Evolutionary conservation across 2,329 filamentous ascomycete species (phyloP), one percentile per base, ranked within the genome.

Genomic region (Coleophoma crateriformis): DNA sequence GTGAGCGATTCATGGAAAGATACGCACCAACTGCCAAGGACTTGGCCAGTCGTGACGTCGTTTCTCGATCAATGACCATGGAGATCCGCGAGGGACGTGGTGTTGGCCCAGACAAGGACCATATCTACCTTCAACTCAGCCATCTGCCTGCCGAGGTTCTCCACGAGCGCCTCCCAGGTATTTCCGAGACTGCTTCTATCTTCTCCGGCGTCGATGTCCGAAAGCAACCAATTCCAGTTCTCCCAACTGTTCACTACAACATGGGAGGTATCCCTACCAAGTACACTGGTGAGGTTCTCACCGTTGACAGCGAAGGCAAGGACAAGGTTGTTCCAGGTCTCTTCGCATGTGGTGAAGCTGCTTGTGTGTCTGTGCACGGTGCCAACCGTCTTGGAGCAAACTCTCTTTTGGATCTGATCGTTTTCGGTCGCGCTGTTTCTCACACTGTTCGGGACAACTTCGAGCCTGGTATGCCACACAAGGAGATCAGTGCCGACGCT

Each of bases 181-280:
- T 99, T 69, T 96, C 92, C 37, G 94, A 99, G 79, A 99, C 94
- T 33, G 94, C 92, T 47, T 90, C 89, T 61, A 97, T 97, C 65
- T 99, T 99, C 73, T 81, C 92, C 53, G 92, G 94, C 74, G 91
- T 99, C 62, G 94, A 99, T 70, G 92, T 99, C 61, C 87, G 85
- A 67, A 96, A 96, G 78, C 88, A 96, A 74, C 92, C 92, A 58
- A 97, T 97, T 61, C 92, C 92, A 54, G 92, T 97, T 58, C 79
- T 97, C 55, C 92, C 92, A 51, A 97, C 92, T 41, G 92, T 96
- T 60, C 91, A 99, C 79, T 99, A 99, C 82, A 96, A 96, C 81
- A 99, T 97, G 94, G 92, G 92, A 72, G 92, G 94, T 80, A 96
- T 99, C 61, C 92, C 92, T 47, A 97, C 94, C 60, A 90, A 89